phyloP scores from a whole-genome alignment of 306 rosid genomes.

The Clitoria ternatea region DNA sequence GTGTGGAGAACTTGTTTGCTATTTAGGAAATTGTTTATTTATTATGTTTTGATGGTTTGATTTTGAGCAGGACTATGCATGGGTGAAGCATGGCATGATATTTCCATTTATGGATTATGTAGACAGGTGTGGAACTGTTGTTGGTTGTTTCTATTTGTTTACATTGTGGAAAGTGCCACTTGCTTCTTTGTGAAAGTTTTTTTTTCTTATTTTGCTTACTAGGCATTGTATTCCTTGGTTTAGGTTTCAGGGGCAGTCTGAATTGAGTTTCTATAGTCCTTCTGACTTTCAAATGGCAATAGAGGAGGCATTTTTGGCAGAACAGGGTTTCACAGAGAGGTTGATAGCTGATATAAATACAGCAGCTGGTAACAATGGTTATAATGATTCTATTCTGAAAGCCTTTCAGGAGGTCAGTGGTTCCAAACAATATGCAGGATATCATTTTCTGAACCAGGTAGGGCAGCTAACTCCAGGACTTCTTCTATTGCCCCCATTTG shows the following conservation, averaged over 20 bases:
- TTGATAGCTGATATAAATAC: conserved; percentile 82
- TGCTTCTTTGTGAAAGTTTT: conserved; percentile 5
- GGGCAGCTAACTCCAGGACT: conserved; percentile 28
- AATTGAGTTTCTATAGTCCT: conserved; percentile 53
- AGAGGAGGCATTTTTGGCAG: conserved; percentile 97
- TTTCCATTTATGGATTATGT: conserved; percentile 82
- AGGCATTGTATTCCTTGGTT: conserved; percentile 28
- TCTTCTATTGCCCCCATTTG: background rate
- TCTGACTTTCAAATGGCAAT: conserved; percentile 78
- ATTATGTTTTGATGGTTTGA: conserved; percentile 37
- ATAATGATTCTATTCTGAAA: conserved; percentile 57
- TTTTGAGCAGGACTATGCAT: conserved; percentile 91
- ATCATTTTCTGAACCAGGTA: conserved; percentile 53
- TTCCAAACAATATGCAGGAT: conserved; percentile 64
- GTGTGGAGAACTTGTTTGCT: conserved; percentile 13
- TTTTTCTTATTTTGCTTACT: conserved; percentile 36
- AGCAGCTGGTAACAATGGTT: conserved; percentile 73
- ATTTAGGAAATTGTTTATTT: conserved; percentile 25
- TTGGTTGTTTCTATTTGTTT: conserved; percentile 14
- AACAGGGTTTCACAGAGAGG: conserved; percentile 89
- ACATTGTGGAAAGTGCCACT: background rate
- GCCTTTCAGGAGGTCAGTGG: conserved; percentile 59
- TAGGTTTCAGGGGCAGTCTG: conserved; percentile 90
- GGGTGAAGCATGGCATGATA: conserved; percentile 88
- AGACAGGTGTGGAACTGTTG: conserved; percentile 65